Conservation (phyloP, 345 rosid genomes). For the Garcia nutans region DNA sequence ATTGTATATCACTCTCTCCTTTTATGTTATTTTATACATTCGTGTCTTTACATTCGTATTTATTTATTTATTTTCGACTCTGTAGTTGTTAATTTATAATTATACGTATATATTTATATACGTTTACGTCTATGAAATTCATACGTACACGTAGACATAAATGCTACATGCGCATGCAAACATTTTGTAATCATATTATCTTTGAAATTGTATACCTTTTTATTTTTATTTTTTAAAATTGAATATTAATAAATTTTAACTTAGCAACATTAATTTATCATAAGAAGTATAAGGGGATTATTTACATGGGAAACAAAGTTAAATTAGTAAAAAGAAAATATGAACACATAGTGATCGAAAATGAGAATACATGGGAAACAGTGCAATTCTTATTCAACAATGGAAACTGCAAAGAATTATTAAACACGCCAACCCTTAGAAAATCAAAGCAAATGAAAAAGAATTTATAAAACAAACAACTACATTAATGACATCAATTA, state of each 20-base stretch:
- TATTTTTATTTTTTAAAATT: too few relatives aligned
- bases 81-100: too few relatives aligned
- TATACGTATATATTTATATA: too few relatives aligned
- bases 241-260: too few relatives aligned
- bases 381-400: neutral
- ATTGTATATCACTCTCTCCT: neutral
- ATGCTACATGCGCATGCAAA: neutral
- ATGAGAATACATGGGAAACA: neutral
- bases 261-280: too few relatives aligned
- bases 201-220: too few relatives aligned
- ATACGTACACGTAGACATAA: too few relatives aligned
- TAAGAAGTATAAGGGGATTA: too few relatives aligned
- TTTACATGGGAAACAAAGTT: too few relatives aligned
- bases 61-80: neutral
- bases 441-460: constrained; percentile 6
- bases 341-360: neutral
- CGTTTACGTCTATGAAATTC: too few relatives aligned
- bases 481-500: constrained; percentile 22
- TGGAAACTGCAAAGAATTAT: neutral
- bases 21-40: too few relatives aligned
- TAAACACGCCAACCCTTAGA: neutral
- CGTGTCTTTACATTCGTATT: neutral
- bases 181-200: neutral
- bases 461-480: constrained; percentile 22
- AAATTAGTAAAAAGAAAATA: too few relatives aligned